Base-by-base conservation (phyloP, 2,329 filamentous ascomycete species). In the Tolypocladium album region DNA sequence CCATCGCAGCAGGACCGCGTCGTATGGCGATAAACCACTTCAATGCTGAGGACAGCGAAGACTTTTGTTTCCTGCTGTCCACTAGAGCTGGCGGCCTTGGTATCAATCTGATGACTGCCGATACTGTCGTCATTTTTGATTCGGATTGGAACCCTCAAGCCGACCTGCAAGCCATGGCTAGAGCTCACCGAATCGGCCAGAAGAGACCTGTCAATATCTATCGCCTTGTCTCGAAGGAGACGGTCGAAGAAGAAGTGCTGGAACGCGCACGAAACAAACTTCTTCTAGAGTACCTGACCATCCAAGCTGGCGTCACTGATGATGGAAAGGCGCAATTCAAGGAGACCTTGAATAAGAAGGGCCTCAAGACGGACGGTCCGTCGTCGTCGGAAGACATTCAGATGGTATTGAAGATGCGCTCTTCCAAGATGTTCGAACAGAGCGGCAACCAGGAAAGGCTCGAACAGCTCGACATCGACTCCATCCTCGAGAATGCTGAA, bases 111-210 rank as follows among this genome's bases (percentile, higher is more conserved):
- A 99, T 97, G 91, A 97, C 94, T 31, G 94, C 94, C 9, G 95
- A 99, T 69, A 99, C 94, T 0, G 94, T 99, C 65, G 88, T 99
- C 67, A 88, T 99, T 53, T 99, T 97, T 68, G 95, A 99, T 72
- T 97, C 94, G 0, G 92, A 97, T 69, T 99, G 95, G 94, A 99
- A 99, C 67, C 95, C 94, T 22, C 94, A 99, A 72, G 94, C 94
- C 8, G 95, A 99, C 78, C 78, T 99, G 66, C 94, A 99, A 73
- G 94, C 94, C 47, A 99, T 99, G 94, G 94, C 94, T 61, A 88
- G 94, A 74, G 95, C 95, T 61, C 95, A 99, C 75, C 89, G 94
- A 73, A 99, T 99, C 65, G 94, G 94, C 3, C 94, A 99, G 72
- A 96, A 94, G 72, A 92, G 88, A 64, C 93, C 94, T 8, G 94